phyloP scores from a whole-genome alignment of 2,329 filamentous ascomycete genomes.

The Phoma sp. region DNA sequence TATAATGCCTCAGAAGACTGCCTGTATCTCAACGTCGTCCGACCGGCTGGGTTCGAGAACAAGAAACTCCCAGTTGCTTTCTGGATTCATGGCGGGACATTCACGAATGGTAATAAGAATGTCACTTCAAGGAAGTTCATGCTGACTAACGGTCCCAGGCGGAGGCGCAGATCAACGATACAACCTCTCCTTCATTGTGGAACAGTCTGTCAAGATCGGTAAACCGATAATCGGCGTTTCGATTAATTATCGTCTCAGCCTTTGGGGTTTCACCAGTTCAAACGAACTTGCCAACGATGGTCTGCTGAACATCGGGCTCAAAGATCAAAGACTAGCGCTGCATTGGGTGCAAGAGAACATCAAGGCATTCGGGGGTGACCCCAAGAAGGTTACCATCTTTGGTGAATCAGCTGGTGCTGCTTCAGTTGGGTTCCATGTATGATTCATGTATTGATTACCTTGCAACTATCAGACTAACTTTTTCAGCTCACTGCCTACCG shows the following conservation, averaged over 20 bases:
- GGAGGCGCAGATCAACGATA: slow-evolving; percentile 57
- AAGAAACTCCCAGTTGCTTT: slow-evolving; percentile 23
- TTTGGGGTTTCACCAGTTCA: slow-evolving; percentile 31
- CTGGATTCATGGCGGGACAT: slow-evolving; percentile 26
- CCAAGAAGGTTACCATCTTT: slow-evolving; percentile 57
- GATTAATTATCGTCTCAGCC: slow-evolving; percentile 36
- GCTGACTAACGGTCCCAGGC: slow-evolving; percentile 24
- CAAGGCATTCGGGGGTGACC: slow-evolving; percentile 56
- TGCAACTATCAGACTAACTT: slow-evolving; percentile 49
- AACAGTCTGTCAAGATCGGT: slow-evolving; percentile 30
- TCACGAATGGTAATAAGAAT: slow-evolving; percentile 41
- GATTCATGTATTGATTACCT: slow-evolving; percentile 8
- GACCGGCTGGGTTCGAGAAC: slow-evolving; percentile 24
- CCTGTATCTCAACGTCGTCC: slow-evolving; percentile 48
- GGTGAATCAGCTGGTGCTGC: slow-evolving; percentile 38
- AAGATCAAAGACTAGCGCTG: slow-evolving; percentile 61
- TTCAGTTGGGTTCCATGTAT: slow-evolving; percentile 45
- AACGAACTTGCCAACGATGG: slow-evolving; percentile 26
- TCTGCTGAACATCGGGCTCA: slow-evolving; percentile 58
- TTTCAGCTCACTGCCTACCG: slow-evolving; percentile 53
- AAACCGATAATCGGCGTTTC: slow-evolving; percentile 35
- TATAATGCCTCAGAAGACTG: slow-evolving; percentile 46
- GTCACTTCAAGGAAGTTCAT: background rate
- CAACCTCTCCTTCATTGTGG: slow-evolving; percentile 54
- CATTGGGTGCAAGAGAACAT: slow-evolving; percentile 63